Conservation (phyloP, 2,329 filamentous ascomycete genomes). For the Claviceps monticola region DNA sequence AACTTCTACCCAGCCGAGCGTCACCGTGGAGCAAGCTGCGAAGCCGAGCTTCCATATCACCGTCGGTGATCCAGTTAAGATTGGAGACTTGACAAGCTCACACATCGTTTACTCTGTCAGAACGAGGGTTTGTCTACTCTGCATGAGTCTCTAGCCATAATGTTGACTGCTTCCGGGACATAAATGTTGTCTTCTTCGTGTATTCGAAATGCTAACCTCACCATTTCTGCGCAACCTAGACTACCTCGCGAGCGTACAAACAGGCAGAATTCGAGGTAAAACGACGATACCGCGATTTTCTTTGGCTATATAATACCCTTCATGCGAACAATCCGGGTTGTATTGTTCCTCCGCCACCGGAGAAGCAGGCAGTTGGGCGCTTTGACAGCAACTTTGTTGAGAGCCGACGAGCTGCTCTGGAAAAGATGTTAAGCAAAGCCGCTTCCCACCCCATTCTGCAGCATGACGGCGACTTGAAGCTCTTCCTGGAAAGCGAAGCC, state of each 20-base stretch:
- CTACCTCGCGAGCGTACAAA: constrained; percentile 89
- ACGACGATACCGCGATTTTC: constrained; percentile 85
- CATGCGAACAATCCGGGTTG: constrained; percentile 91
- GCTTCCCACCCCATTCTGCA: constrained; percentile 81
- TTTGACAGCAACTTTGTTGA: constrained; percentile 98
- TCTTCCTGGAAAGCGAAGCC: constrained; percentile 90
- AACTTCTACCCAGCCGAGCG: constrained; percentile 54
- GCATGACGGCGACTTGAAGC: constrained; percentile 84
- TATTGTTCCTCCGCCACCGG: constrained; percentile 87
- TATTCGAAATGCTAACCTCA: neutral
- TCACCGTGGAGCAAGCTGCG: constrained; percentile 83
- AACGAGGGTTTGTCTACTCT: constrained; percentile 53
- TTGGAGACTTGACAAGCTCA: constrained; percentile 89
- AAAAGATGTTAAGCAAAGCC: constrained; percentile 97
- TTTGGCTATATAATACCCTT: constrained; percentile 93
- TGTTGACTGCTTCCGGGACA: too few relatives aligned
- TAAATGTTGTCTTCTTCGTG: neutral
- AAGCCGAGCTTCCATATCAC: constrained; percentile 84
- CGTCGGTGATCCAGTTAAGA: constrained; percentile 94
- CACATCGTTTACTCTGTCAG: constrained; percentile 96
- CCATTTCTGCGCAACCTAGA: constrained; percentile 36
- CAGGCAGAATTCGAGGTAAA: constrained; percentile 88
- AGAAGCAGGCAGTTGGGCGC: constrained; percentile 92
- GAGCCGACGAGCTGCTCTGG: constrained; percentile 74
- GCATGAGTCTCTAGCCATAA: neutral